These are phyloP conservation scores for Globisporangium camurandrum DNA, from an alignment of 352 stramenopile species.

Conservation along the genomic window DNA sequence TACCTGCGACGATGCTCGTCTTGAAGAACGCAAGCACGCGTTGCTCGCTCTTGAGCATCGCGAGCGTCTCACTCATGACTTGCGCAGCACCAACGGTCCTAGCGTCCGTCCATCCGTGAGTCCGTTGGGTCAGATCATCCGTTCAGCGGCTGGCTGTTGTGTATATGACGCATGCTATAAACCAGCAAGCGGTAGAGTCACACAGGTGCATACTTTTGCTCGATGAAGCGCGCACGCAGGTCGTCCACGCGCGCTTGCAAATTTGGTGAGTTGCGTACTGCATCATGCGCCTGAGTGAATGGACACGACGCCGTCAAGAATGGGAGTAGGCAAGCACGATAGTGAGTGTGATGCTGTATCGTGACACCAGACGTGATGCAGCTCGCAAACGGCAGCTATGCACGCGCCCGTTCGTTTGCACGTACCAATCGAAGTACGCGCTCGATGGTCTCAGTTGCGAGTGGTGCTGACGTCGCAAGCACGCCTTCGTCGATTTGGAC, in stretches of 20 bases:
- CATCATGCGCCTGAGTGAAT: slow-evolving; percentile 34
- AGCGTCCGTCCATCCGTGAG: not conserved
- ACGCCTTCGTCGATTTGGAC: slow-evolving; percentile 62
- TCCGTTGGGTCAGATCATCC: not conserved
- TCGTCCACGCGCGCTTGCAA: slow-evolving; percentile 34
- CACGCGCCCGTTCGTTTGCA: not conserved
- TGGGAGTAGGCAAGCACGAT: too few relatives aligned
- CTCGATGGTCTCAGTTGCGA: slow-evolving; percentile 37
- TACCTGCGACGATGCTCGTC: slow-evolving; percentile 44
- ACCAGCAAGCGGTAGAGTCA: too few relatives aligned
- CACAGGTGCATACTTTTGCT: slow-evolving; percentile 44
- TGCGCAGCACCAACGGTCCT: slow-evolving; percentile 39
- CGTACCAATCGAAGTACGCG: slow-evolving; percentile 38
- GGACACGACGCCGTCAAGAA: too few relatives aligned
- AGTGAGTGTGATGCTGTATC: not conserved
- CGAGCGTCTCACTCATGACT: slow-evolving; percentile 35
- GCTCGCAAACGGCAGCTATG: not conserved
- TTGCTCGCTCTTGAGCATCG: slow-evolving; percentile 32
- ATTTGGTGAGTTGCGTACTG: slow-evolving; percentile 22
- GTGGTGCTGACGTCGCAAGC: slow-evolving; percentile 49
- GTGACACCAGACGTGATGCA: not conserved
- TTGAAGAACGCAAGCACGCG: slow-evolving; percentile 60
- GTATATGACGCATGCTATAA: too few relatives aligned
- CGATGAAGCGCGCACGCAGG: slow-evolving; percentile 37
- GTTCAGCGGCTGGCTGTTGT: too few relatives aligned